Evolutionary conservation across 2,329 filamentous ascomycete genomes (phyloP), one percentile per base, ranked within the genome.

Genomic region (Aspergillus japonicus): DNA sequence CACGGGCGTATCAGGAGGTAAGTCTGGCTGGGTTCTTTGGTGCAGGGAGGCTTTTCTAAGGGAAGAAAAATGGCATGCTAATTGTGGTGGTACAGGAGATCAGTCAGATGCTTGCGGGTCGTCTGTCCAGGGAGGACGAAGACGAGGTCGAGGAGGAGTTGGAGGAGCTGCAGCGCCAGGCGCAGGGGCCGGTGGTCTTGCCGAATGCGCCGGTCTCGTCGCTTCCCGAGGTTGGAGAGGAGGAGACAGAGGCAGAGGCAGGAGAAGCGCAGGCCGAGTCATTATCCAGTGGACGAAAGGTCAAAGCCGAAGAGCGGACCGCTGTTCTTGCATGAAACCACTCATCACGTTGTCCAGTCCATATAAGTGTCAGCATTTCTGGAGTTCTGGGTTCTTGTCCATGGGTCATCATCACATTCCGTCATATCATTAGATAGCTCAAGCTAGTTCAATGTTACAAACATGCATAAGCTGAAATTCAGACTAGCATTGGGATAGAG

Each of bases 71-170:
- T 35, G 54, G 31, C 31, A 50, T 57, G 50, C 55, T 65, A 50
- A 50, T 51, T 14, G 8, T 24, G 44, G 33, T 26, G 31, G 2
- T 66, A 65, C 70, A 96, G 90, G 94, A 99, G 81, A 85, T 99
- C 68, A 95, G 89, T 77, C 91, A 96, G 53, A 90, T 97, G 85
- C 85, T 99, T 2, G 90, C 89, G 35, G 90, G 90, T 12, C 87
- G 89, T 68, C 93, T 99, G 80, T 91, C 92, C 14, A 95, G 92
- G 71, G 90, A 96, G 70, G 95, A 99, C 76, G 95, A 99, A 76
- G 94, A 98, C 71, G 95, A 97, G 71, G 95, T 99, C 35, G 95
- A 99, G 74, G 93, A 97, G 71, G 95, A 99, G 78, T 81, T 99
- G 55, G 91, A 90, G 57, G 89, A 88, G 1, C 82, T 99, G 65